phyloP scores from a whole-genome alignment of 192 early-diverging fungal genomes.

The Coemansia sp. region DNA sequence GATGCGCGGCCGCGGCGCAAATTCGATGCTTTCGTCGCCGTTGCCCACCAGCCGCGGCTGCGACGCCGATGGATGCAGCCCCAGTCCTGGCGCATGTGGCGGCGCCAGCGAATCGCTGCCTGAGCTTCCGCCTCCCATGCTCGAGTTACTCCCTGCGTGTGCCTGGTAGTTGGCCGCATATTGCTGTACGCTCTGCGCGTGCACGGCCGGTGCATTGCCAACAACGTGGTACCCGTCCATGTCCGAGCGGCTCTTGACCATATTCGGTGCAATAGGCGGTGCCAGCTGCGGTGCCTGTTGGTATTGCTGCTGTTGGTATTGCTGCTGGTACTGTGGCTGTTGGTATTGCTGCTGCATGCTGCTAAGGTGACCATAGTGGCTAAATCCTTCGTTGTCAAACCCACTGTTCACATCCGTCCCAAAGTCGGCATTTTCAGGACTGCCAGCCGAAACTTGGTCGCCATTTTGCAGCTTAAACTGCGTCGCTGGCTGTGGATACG shows the following conservation, averaged over 20 bases:
- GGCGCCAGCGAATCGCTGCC: slow-evolving; percentile 25
- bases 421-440: slow-evolving; percentile 30
- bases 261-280: neutral
- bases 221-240: slow-evolving; percentile 9
- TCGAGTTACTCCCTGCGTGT: slow-evolving; percentile 27
- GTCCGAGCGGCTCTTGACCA: slow-evolving; percentile 19
- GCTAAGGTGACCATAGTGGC: slow-evolving; percentile 42
- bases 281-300: slow-evolving; percentile 11
- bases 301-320: neutral
- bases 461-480: slow-evolving; percentile 2
- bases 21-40: slow-evolving; percentile 19
- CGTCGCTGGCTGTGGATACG: slow-evolving; percentile 35
- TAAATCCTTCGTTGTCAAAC: slow-evolving; percentile 43
- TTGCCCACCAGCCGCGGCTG: slow-evolving; percentile 33
- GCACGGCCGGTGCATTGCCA: slow-evolving; percentile 1
- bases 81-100: slow-evolving; percentile 18
- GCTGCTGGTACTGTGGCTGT: neutral
- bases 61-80: slow-evolving; percentile 43
- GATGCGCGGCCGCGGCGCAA: slow-evolving; percentile 36
- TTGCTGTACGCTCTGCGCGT: slow-evolving; percentile 13
- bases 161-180: slow-evolving; percentile 19
- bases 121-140: slow-evolving; percentile 23
- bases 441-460: neutral
- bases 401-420: slow-evolving; percentile 43
- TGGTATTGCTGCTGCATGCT: neutral